Conservation (phyloP, 495 filamentous ascomycete genomes). For the Xylaria longipes region DNA sequence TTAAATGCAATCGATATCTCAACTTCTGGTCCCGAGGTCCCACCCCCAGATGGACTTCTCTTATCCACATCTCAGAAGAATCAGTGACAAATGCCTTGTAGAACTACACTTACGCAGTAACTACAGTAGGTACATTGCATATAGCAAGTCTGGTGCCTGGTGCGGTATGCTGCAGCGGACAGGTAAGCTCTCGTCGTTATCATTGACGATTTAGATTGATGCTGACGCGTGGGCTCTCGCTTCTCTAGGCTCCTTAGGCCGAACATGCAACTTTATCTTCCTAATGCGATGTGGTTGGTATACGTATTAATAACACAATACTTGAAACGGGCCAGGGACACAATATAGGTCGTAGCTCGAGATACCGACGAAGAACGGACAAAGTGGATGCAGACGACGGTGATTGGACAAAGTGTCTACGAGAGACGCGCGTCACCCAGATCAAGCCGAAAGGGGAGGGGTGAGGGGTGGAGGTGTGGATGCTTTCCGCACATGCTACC, state of each 20-base stretch:
- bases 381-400: neutral
- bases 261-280: neutral
- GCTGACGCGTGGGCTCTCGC: neutral
- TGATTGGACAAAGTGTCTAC: slow-evolving; percentile 17
- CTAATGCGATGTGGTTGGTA: neutral
- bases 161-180: neutral
- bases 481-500: slow-evolving; percentile 1
- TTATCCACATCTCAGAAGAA: neutral
- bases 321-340: slow-evolving; percentile 9
- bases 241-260: no score
- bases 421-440: slow-evolving; percentile 27
- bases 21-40: neutral
- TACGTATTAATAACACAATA: neutral
- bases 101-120: neutral
- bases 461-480: slow-evolving; percentile 8
- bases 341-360: neutral
- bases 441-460: slow-evolving; percentile 19
- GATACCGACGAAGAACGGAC: slow-evolving; percentile 12
- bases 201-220: neutral
- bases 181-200: neutral
- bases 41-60: neutral
- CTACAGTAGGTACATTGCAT: neutral
- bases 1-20: neutral
- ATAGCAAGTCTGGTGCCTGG: neutral
- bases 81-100: slow-evolving; percentile 3